These are phyloP conservation scores for Zymoseptoria passerinii DNA, from an alignment of 2,329 filamentous ascomycete genomes.

Conservation along the genomic window DNA sequence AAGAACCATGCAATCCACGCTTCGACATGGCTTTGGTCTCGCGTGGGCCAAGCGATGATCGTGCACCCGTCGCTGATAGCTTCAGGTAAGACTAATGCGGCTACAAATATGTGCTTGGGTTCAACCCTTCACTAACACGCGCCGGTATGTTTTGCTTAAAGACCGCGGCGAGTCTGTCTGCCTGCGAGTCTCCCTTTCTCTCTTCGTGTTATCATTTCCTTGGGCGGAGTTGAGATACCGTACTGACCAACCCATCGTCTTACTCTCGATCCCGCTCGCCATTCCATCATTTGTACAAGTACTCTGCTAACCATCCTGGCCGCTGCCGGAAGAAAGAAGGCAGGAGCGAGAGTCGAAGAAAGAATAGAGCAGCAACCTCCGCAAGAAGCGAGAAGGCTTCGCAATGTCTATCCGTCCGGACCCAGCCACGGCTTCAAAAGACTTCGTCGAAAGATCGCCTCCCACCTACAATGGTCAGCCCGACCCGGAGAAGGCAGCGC, in stretches of 20 bases:
- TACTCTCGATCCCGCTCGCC: not conserved
- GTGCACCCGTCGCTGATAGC: not conserved
- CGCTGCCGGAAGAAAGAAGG: not conserved
- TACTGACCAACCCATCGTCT: not conserved
- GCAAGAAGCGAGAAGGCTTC: not conserved
- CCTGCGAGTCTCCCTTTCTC: not conserved
- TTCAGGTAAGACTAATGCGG: not conserved
- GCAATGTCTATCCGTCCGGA: not conserved
- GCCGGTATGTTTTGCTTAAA: not conserved
- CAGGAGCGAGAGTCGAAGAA: not conserved
- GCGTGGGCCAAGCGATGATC: not conserved
- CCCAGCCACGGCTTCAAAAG: not conserved
- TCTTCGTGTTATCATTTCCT: not conserved
- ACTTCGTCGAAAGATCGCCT: slow-evolving; percentile 2
- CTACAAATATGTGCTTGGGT: not conserved
- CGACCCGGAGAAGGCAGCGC: slow-evolving; percentile 6
- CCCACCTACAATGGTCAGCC: slow-evolving; percentile 2
- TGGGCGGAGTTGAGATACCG: not conserved
- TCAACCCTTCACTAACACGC: not conserved
- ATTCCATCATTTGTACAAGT: not conserved
- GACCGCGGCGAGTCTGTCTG: not conserved
- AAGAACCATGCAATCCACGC: not conserved
- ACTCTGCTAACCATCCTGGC: not conserved
- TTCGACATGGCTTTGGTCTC: not conserved
- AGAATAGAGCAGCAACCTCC: not conserved